These are phyloP conservation scores for Streptanthus diversifolius DNA, from an alignment of 345 rosid species.

Conservation along the genomic window DNA sequence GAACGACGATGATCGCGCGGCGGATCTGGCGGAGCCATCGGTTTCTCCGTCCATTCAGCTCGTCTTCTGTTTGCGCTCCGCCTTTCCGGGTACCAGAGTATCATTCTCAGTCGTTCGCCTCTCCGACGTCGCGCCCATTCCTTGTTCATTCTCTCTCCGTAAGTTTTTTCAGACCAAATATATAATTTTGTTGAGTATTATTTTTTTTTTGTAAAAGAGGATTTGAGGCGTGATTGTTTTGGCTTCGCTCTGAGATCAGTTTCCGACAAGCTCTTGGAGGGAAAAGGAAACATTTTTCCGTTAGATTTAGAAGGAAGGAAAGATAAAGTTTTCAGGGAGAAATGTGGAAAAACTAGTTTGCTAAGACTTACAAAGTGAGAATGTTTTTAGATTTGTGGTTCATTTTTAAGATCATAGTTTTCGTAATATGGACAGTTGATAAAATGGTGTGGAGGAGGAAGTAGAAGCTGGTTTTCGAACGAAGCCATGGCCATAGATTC, in stretches of 20 bases:
- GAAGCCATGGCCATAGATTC: constrained; percentile 47
- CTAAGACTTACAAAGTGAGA: not conserved
- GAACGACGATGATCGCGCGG: constrained; percentile 23
- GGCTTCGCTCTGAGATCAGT: not conserved
- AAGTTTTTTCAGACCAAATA: constrained; percentile 10
- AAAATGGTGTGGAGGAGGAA: constrained; percentile 20
- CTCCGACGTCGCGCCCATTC: constrained; percentile 7
- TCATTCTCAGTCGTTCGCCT: constrained; percentile 6
- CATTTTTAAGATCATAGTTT: not conserved
- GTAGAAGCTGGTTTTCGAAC: constrained; percentile 46
- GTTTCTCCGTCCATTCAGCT: constrained; percentile 28
- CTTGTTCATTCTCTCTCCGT: constrained; percentile 4
- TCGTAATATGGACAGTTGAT: constrained; percentile 21
- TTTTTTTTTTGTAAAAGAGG: not conserved
- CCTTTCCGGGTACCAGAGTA: constrained; percentile 7
- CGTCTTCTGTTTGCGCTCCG: constrained; percentile 13
- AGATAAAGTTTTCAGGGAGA: not conserved
- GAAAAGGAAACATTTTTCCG: not conserved
- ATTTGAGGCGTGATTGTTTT: not conserved
- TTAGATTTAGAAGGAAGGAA: not conserved
- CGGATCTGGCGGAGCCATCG: constrained; percentile 38
- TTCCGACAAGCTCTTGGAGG: not conserved
- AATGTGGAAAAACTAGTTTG: not conserved
- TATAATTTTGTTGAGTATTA: not conserved
- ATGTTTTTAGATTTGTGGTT: not conserved